Conservation (phyloP, 257 asterid species). For the Knoxia roxburghii region DNA sequence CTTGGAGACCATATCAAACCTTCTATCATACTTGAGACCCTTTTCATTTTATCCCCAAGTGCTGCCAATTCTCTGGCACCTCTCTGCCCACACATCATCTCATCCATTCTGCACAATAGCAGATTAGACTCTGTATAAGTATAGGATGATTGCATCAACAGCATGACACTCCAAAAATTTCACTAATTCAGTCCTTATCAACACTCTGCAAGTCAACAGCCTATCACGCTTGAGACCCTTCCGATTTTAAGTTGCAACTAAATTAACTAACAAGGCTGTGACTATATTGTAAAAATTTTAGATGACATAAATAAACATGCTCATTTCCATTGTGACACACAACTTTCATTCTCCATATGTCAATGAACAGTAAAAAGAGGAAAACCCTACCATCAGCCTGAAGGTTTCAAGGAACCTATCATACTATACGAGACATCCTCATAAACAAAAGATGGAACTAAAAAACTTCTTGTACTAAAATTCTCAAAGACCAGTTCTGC, state of each 20-base stretch:
- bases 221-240: background rate
- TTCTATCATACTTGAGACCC: constrained; percentile 39
- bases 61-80: constrained; percentile 67
- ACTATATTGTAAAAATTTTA: background rate
- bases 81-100: constrained; percentile 73
- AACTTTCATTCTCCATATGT: background rate
- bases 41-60: constrained; percentile 46
- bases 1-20: constrained; percentile 32
- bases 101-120: constrained; percentile 73
- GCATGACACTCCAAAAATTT: background rate
- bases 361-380: background rate
- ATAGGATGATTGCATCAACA: constrained; percentile 1
- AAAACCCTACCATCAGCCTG: background rate
- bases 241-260: background rate
- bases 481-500: constrained; percentile 13
- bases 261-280: background rate
- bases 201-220: constrained; percentile 5
- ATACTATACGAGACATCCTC: background rate
- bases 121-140: constrained; percentile 15
- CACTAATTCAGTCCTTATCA: background rate
- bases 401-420: background rate
- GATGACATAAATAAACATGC: background rate
- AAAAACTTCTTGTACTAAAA: background rate
- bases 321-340: background rate
- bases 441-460: background rate